These are phyloP conservation scores for Xylariales sp. DNA, from an alignment of 2,329 filamentous ascomycete genomes.

Conservation along the genomic window DNA sequence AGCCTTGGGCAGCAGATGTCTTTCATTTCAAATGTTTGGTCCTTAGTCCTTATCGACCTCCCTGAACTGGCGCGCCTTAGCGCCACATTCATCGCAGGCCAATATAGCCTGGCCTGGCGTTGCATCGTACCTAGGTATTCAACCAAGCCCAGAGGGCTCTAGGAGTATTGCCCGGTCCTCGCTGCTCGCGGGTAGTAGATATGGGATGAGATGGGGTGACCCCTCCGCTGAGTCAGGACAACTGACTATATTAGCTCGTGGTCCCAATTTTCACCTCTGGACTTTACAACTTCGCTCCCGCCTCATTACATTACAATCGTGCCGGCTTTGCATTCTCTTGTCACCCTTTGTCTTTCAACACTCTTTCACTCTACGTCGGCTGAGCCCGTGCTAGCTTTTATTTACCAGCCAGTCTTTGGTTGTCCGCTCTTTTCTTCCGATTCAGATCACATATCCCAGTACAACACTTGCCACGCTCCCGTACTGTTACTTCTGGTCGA, in stretches of 20 bases:
- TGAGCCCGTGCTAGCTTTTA: slow-evolving; percentile 6
- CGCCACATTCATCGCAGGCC: too few species aligned
- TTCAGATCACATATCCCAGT: neutral
- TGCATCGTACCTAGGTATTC: too few species aligned
- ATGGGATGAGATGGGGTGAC: too few species aligned
- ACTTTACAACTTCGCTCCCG: neutral
- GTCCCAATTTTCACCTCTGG: neutral
- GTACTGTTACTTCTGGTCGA: neutral
- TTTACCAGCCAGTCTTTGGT: neutral
- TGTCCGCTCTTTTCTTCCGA: slow-evolving; percentile 2
- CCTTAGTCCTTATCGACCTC: too few species aligned
- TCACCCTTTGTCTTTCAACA: neutral
- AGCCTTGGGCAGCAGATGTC: too few species aligned
- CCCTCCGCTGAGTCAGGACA: neutral
- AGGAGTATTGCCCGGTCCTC: too few species aligned
- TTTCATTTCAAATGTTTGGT: too few species aligned
- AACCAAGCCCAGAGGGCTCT: too few species aligned
- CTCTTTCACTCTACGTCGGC: neutral
- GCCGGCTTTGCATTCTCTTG: neutral
- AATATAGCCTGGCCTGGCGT: too few species aligned
- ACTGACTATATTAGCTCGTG: neutral
- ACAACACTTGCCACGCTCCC: neutral
- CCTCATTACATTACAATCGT: neutral
- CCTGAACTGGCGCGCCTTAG: too few species aligned
- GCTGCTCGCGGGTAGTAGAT: too few species aligned